Evolutionary conservation across 495 filamentous ascomycete genomes (phyloP).

Genomic region (Tuber aestivum): DNA sequence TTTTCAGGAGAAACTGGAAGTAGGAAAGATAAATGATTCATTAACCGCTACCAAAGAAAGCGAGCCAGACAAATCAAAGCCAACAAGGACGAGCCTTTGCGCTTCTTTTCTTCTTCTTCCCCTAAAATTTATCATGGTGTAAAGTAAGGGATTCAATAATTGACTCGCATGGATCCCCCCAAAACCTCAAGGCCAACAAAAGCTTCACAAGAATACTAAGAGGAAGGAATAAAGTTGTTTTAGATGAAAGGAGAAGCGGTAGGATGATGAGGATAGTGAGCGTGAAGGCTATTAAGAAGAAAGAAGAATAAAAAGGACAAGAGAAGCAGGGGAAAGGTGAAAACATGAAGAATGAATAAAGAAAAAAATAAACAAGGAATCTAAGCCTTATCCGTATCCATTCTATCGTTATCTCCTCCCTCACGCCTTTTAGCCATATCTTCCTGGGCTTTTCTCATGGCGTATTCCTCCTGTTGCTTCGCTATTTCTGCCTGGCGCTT

Average conservation of each 20-base stretch:
- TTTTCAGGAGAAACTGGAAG: background rate
- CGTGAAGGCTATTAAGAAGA: constrained; percentile 17
- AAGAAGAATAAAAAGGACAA: constrained; percentile 14
- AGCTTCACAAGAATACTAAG: background rate
- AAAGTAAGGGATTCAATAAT: background rate
- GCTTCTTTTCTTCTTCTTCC: background rate
- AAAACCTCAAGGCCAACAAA: background rate
- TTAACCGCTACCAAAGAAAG: background rate
- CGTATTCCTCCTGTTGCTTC: constrained; percentile 72
- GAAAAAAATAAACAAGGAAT: constrained; percentile 12
- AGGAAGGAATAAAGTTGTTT: background rate
- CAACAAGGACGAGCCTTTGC: background rate
- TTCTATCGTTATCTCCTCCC: constrained; percentile 30
- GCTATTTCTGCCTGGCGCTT: constrained; percentile 73
- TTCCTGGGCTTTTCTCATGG: constrained; percentile 61
- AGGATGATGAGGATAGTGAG: background rate
- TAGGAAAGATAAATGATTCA: background rate
- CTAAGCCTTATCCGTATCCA: constrained; percentile 37
- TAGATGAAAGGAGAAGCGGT: constrained; percentile 9
- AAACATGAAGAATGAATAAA: constrained; percentile 24
- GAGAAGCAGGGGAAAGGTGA: constrained; percentile 18
- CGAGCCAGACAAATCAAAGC: background rate
- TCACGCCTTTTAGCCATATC: constrained; percentile 39
- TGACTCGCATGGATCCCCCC: background rate
- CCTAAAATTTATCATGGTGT: background rate